Conservation (phyloP, 2,329 filamentous ascomycete species). For the Cladosporium sp. region DNA sequence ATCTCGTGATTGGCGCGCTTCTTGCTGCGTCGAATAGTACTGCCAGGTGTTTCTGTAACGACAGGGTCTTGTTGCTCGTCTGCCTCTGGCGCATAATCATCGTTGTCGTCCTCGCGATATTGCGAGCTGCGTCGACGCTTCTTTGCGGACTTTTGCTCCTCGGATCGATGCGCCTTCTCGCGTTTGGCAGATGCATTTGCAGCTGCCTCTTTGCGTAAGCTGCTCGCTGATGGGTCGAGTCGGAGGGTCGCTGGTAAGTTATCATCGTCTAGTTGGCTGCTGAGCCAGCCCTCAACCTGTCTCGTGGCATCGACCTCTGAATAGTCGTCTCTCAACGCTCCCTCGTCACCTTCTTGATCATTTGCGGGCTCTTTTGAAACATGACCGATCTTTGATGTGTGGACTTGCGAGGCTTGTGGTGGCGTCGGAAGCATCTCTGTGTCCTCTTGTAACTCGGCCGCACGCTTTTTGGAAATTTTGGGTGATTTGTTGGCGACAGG, state of each 20-base stretch:
- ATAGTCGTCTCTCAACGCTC: not conserved
- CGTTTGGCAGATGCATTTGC: not conserved
- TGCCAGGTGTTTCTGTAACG: not conserved
- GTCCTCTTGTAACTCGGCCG: not conserved
- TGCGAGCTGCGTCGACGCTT: constrained; percentile 23
- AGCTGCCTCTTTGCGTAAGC: not conserved
- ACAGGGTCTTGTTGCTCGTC: not conserved
- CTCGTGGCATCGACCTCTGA: constrained; percentile 5
- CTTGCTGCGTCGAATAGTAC: not conserved
- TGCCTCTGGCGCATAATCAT: constrained; percentile 15
- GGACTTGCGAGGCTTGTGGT: not conserved
- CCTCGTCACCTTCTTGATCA: not conserved
- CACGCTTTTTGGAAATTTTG: not conserved
- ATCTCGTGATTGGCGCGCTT: not conserved
- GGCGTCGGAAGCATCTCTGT: constrained; percentile 3
- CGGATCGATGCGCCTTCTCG: not conserved
- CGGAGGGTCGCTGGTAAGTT: not conserved
- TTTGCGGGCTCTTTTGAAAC: not conserved
- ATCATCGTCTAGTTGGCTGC: constrained; percentile 8
- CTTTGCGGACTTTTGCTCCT: constrained; percentile 6
- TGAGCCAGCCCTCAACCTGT: constrained; percentile 19
- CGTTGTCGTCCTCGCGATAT: constrained; percentile 21
- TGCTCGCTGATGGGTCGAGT: not conserved
- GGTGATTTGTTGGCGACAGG: not conserved
- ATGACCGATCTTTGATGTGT: not conserved